Base-by-base conservation (phyloP, 73 alveolate genomes). In the Blepharisma japonicum region DNA sequence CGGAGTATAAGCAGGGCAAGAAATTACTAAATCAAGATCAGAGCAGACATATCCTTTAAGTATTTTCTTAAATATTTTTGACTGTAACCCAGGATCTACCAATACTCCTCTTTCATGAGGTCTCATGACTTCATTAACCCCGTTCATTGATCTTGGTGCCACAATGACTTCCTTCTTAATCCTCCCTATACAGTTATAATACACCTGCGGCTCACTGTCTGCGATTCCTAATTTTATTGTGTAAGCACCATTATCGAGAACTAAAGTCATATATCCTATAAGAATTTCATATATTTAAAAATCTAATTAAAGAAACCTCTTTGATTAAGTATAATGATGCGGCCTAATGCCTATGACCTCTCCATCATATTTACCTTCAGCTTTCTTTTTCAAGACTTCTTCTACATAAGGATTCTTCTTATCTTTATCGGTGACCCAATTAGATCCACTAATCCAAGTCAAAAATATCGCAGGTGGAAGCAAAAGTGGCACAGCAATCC, bases 51-150 rank as follows among this genome's bases (percentile, higher is more conserved):
- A 9, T 23, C 20, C n/a, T n/a, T 18, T 18, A 2, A 70, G 42
- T 9, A 9, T 2, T 70, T n/a, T 14, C 46, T 70, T 45, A 11
- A 72, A 70, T 25, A 70, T 25, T 45, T 70, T 70, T 20, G 46
- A n/a, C 80, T 70, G 66, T n/a, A 70, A 54, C 0, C 27, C 80
- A 39, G 80, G 80, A 6, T 70, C 80, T 2, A 70, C 80, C 27
- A 70, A 47, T 2, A 70, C 80, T 70, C 80, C 80, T 39, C 80
- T 25, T 11, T 70, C 80, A 70, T 14, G 9, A 39, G 80, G 80
- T 4, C 80, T 70, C n/a, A 70, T 7, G 27, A 39, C 66, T 70
- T 45, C 66, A 7, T 11, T 39, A 25, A 45, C 23, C 11, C 39
- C 61, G 27, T 39, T n/a, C 5, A 45, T 7, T 9, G 71, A 14